Conservation (phyloP, 1,139 yeast species). For the Blastobotrys aristatus region DNA sequence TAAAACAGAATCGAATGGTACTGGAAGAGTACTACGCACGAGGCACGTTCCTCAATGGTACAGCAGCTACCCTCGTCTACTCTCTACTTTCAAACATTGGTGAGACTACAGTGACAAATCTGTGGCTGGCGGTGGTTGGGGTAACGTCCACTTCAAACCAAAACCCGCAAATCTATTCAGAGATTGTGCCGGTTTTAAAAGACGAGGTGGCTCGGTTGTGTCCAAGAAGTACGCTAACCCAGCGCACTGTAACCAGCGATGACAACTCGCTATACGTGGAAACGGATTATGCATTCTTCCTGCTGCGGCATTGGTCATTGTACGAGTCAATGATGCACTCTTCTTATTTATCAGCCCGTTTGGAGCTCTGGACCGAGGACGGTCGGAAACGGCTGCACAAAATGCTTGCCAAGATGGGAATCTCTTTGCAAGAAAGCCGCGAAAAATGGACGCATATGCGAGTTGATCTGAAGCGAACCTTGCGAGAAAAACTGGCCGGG, state of each 20-base stretch:
- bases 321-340: slow-evolving; percentile 90
- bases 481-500: slow-evolving; percentile 63
- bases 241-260: slow-evolving; percentile 33
- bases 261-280: slow-evolving; percentile 62
- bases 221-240: slow-evolving; percentile 29
- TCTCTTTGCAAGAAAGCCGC: slow-evolving; percentile 78
- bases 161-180: slow-evolving; percentile 72
- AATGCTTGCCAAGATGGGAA: slow-evolving; percentile 94
- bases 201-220: slow-evolving; percentile 79
- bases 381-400: slow-evolving; percentile 84
- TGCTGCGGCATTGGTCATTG: slow-evolving; percentile 88
- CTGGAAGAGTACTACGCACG: slow-evolving; percentile 37
- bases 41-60: slow-evolving; percentile 73
- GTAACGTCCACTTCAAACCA: slow-evolving; percentile 73
- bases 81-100: slow-evolving; percentile 76
- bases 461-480: slow-evolving; percentile 64
- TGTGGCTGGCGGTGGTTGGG: slow-evolving; percentile 91
- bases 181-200: slow-evolving; percentile 64
- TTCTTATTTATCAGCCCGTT: slow-evolving; percentile 80
- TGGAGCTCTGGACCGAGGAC: slow-evolving; percentile 86
- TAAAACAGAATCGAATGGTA: slow-evolving; percentile 5
- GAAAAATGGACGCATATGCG: slow-evolving; percentile 95
- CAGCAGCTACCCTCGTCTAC: slow-evolving; percentile 75
- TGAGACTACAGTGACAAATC: slow-evolving; percentile 59
- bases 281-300: slow-evolving; percentile 78